These are phyloP conservation scores for Paracorniculantispora psalliotae DNA, from an alignment of 2,329 filamentous ascomycete species.

Conservation along the genomic window DNA sequence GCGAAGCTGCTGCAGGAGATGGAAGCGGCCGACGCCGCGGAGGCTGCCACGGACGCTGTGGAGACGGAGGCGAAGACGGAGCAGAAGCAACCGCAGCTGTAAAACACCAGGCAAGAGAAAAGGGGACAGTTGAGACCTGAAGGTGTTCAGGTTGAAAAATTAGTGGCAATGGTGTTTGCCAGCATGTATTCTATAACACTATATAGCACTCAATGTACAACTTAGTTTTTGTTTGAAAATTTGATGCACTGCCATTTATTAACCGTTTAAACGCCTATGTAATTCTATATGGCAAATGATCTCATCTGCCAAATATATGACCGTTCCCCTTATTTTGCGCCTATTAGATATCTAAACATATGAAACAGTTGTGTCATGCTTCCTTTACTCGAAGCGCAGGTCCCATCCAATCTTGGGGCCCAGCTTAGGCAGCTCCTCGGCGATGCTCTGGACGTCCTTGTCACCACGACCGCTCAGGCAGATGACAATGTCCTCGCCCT, in stretches of 20 bases:
- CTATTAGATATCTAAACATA: background rate
- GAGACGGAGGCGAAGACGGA: constrained; percentile 14
- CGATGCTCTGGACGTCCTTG: constrained; percentile 98
- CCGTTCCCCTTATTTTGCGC: background rate
- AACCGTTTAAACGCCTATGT: background rate
- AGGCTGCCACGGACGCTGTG: constrained; percentile 21
- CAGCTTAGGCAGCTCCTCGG: constrained; percentile 83
- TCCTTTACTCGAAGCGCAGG: constrained; percentile 48
- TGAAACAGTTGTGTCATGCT: background rate
- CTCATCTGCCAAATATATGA: background rate
- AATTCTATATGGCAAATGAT: background rate
- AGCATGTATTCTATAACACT: constrained; percentile 8
- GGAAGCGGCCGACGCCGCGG: constrained; percentile 23
- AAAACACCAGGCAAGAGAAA: constrained; percentile 14
- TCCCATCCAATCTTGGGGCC: constrained; percentile 83
- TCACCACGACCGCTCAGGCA: constrained; percentile 91
- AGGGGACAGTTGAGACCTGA: background rate
- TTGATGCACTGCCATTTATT: constrained; percentile 1
- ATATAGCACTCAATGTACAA: constrained; percentile 8
- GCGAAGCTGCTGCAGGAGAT: constrained; percentile 26
- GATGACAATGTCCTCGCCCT: constrained; percentile 86
- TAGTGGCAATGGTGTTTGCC: background rate
- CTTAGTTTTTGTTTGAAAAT: background rate
- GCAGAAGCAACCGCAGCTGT: constrained; percentile 6
- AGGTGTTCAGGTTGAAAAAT: background rate